Conservation (phyloP, 1,139 yeast genomes). For the Waltiozyma sp. region DNA sequence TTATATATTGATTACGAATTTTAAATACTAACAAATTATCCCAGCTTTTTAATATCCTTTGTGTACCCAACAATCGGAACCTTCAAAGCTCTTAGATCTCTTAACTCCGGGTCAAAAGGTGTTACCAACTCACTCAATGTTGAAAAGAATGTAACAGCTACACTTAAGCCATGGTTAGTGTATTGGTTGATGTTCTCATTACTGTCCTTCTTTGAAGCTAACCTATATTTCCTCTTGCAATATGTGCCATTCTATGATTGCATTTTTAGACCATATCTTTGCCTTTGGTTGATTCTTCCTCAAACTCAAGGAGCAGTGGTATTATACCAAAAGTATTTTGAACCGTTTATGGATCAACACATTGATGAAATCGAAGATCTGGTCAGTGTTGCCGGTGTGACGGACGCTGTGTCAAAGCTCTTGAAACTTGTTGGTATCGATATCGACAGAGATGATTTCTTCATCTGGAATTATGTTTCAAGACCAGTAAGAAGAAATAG, state of each 20-base stretch:
- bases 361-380: conserved; percentile 5
- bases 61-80: conserved; percentile 45
- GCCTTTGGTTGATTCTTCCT: conserved; percentile 46
- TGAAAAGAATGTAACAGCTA: conserved; percentile 10
- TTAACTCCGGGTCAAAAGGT: conserved; percentile 18
- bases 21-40: background rate
- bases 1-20: too few species aligned
- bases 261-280: conserved; percentile 29
- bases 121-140: background rate
- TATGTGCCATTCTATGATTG: conserved; percentile 37
- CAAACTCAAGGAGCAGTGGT: conserved; percentile 21
- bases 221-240: conserved; percentile 24
- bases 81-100: conserved; percentile 19
- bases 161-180: conserved; percentile 39
- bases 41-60: conserved; percentile 29
- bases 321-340: conserved; percentile 16
- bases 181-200: conserved; percentile 45
- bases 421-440: conserved; percentile 26
- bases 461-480: background rate
- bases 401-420: background rate
- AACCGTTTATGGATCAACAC: conserved; percentile 15
- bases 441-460: conserved; percentile 17
- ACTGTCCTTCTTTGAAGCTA: conserved; percentile 24
- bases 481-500: background rate
- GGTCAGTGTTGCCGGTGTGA: conserved; percentile 1